These are phyloP conservation scores for Hanseniaspora thailandica DNA, from an alignment of 805 yeast species.

Conservation along the genomic window DNA sequence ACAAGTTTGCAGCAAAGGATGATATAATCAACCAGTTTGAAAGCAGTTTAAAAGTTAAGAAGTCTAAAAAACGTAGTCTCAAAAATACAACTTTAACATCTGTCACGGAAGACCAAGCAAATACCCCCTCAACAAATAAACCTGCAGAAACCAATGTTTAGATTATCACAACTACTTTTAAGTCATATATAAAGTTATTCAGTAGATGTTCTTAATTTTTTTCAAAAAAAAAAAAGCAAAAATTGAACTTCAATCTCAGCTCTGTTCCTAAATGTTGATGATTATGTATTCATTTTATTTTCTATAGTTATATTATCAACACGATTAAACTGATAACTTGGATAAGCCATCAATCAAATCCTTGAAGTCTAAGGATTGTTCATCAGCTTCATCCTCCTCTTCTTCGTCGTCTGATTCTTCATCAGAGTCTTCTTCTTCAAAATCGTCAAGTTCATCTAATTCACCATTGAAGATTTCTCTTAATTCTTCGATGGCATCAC, in stretches of 20 bases:
- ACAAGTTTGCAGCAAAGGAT: constrained; percentile 63
- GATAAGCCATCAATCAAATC: constrained; percentile 33
- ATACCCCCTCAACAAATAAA: too few relatives aligned
- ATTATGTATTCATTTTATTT: background rate
- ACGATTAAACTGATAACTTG: constrained; percentile 34
- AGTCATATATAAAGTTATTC: background rate
- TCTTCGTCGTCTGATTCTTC: constrained; percentile 41
- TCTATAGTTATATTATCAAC: constrained; percentile 31
- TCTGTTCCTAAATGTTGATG: background rate
- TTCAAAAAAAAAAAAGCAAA: background rate
- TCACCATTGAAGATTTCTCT: constrained; percentile 63
- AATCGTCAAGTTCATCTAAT: constrained; percentile 85
- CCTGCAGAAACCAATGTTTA: background rate
- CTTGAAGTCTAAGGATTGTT: constrained; percentile 39
- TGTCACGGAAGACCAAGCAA: background rate
- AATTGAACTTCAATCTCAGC: too few relatives aligned
- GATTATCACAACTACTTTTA: background rate
- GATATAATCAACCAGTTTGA: constrained; percentile 33
- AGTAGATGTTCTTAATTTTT: too few relatives aligned
- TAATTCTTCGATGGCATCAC: constrained; percentile 52
- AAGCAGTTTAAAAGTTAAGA: constrained; percentile 23
- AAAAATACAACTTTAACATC: background rate
- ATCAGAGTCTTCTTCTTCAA: constrained; percentile 67
- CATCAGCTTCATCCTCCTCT: constrained; percentile 31
- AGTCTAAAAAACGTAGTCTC: background rate